phyloP scores from a whole-genome alignment of 2,329 filamentous ascomycete genomes.

The Cercospora canescens region DNA sequence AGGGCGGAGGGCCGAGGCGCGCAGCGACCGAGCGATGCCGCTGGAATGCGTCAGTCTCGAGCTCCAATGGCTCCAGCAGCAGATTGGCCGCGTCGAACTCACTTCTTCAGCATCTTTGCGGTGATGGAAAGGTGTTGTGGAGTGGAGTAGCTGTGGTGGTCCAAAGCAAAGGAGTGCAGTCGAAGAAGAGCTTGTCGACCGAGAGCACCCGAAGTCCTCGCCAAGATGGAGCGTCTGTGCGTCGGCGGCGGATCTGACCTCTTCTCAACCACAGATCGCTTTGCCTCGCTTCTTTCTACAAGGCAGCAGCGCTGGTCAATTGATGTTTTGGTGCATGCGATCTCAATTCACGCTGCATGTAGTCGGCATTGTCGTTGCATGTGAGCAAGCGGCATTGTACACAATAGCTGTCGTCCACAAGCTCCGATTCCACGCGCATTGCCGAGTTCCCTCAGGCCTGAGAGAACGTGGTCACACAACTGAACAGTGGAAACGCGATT shows the following conservation, averaged over 20 bases:
- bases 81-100: conserved; percentile 43
- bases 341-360: not conserved
- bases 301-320: not conserved
- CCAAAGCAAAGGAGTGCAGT: conserved; percentile 8
- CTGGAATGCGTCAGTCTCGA: conserved; percentile 45
- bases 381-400: not conserved
- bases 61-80: conserved; percentile 39
- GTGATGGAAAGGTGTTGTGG: conserved; percentile 31
- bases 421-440: not conserved
- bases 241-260: not conserved
- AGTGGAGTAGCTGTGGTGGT: conserved; percentile 12
- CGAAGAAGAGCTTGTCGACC: conserved; percentile 7
- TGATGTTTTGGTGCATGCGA: not conserved
- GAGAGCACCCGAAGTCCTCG: conserved; percentile 7
- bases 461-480: not conserved
- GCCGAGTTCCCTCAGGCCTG: not conserved
- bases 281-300: not conserved
- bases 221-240: not conserved
- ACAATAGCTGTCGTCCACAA: not conserved
- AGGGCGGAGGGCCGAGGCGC: conserved; percentile 60
- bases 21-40: conserved; percentile 66
- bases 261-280: not conserved
- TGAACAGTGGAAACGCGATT: too few species aligned
- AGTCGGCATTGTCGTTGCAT: not conserved
- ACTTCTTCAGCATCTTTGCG: conserved; percentile 83